These are phyloP conservation scores for Pythium insidiosum DNA, from an alignment of 352 stramenopile species.

Conservation along the genomic window DNA sequence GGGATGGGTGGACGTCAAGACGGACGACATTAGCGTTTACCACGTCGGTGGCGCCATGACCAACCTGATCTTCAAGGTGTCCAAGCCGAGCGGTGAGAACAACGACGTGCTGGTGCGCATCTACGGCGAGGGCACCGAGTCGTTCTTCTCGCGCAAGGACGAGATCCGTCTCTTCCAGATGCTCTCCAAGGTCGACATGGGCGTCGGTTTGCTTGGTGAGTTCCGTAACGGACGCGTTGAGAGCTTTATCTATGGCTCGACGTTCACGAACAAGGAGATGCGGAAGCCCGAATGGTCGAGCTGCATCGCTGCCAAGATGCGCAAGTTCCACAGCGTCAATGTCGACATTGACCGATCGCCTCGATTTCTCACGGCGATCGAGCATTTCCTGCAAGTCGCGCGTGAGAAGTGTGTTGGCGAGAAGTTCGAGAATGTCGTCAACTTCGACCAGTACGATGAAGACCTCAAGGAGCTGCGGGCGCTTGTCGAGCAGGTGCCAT, in stretches of 20 bases:
- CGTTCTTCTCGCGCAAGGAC: constrained; percentile 70
- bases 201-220: constrained; percentile 63
- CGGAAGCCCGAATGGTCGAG: constrained; percentile 32
- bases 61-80: constrained; percentile 79
- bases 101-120: constrained; percentile 67
- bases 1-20: constrained; percentile 42
- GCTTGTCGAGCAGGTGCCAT: constrained; percentile 45
- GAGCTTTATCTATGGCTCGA: constrained; percentile 65
- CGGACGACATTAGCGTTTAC: constrained; percentile 51
- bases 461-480: constrained; percentile 56
- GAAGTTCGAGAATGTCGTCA: constrained; percentile 32
- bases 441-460: constrained; percentile 33
- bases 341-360: constrained; percentile 53
- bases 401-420: constrained; percentile 39
- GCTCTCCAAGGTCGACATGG: constrained; percentile 60
- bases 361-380: constrained; percentile 46
- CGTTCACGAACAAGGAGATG: constrained; percentile 68
- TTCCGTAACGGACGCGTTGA: constrained; percentile 72
- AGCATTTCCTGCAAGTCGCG: constrained; percentile 48
- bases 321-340: constrained; percentile 59
- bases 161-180: constrained; percentile 74
- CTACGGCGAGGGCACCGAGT: constrained; percentile 76
- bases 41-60: constrained; percentile 77
- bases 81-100: constrained; percentile 56
- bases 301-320: constrained; percentile 57